Conservation (phyloP, 495 filamentous ascomycete genomes). For the Paragyromitra xinjiangensis region DNA sequence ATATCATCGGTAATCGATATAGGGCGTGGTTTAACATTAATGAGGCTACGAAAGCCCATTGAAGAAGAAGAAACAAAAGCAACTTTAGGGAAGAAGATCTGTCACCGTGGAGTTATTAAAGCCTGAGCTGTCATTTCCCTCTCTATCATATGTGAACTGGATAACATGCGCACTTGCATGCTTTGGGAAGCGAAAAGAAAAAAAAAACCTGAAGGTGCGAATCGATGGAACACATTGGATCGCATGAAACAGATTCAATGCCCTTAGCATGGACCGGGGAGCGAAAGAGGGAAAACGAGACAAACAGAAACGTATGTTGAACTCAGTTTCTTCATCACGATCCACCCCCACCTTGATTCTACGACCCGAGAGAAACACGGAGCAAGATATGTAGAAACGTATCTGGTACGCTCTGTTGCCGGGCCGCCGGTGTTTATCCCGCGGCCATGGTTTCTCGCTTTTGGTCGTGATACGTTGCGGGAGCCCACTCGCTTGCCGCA, state of each 20-base stretch:
- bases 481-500: conserved; percentile 23
- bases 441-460: conserved; percentile 32
- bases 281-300: neutral
- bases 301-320: neutral
- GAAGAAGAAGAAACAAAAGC: conserved; percentile 18
- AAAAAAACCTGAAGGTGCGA: conserved; percentile 37
- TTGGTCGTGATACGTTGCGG: conserved; percentile 33
- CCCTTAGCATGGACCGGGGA: conserved; percentile 7
- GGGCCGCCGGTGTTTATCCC: conserved; percentile 19
- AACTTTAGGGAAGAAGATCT: conserved; percentile 18
- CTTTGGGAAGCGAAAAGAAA: conserved; percentile 8
- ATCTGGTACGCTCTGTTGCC: conserved; percentile 7
- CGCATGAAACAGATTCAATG: conserved; percentile 28
- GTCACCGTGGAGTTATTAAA: neutral
- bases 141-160: conserved; percentile 35
- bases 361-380: conserved; percentile 1
- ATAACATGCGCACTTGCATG: conserved; percentile 3
- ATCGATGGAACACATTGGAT: conserved; percentile 47
- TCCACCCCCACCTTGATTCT: conserved; percentile 25
- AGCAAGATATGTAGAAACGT: neutral
- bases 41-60: neutral
- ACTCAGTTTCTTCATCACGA: conserved; percentile 38
- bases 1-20: neutral
- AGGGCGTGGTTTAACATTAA: conserved; percentile 10
- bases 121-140: conserved; percentile 36